Percentiles rank a stretch among this genome's conserved stretches.
These are phyloP conservation scores for Plantago coronopus DNA, from an alignment of 305 asterid species.

Conservation along the genomic window DNA sequence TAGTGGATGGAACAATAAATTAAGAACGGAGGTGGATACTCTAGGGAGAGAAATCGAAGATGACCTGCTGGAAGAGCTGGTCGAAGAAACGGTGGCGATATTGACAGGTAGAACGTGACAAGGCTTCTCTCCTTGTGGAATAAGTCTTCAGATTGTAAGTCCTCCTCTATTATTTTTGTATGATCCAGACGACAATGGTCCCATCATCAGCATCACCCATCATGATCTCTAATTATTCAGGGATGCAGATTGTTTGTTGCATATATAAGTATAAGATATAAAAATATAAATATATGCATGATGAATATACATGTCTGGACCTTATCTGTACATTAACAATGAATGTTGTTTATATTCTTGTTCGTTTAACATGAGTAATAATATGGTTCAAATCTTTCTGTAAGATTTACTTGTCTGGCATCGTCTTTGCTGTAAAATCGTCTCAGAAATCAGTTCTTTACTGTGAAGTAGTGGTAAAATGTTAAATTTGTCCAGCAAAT, in stretches of 20 bases:
- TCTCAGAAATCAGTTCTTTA: background rate
- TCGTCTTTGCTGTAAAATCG: background rate
- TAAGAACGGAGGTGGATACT: constrained; percentile 52
- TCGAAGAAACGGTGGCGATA: constrained; percentile 58
- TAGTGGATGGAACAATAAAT: constrained; percentile 57
- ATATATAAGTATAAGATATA: background rate
- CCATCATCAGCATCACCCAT: constrained; percentile 13
- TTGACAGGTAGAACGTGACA: constrained; percentile 48
- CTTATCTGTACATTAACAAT: constrained; percentile 19
- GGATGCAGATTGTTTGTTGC: constrained; percentile 22
- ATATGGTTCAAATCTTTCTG: background rate
- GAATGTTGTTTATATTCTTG: constrained; percentile 4
- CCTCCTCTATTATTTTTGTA: constrained; percentile 26
- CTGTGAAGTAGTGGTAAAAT: background rate
- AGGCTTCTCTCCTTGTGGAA: background rate
- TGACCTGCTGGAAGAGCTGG: constrained; percentile 66
- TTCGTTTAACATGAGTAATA: background rate
- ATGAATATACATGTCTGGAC: constrained; percentile 20
- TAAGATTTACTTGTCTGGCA: background rate
- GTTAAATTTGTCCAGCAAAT: background rate
- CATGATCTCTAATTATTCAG: constrained; percentile 29
- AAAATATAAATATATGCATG: constrained; percentile 5
- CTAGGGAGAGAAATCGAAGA: constrained; percentile 65
- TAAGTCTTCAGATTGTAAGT: background rate
- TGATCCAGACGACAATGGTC: constrained; percentile 27